Base-by-base conservation (phyloP, 805 yeast genomes). In the Pichia nakasei region DNA sequence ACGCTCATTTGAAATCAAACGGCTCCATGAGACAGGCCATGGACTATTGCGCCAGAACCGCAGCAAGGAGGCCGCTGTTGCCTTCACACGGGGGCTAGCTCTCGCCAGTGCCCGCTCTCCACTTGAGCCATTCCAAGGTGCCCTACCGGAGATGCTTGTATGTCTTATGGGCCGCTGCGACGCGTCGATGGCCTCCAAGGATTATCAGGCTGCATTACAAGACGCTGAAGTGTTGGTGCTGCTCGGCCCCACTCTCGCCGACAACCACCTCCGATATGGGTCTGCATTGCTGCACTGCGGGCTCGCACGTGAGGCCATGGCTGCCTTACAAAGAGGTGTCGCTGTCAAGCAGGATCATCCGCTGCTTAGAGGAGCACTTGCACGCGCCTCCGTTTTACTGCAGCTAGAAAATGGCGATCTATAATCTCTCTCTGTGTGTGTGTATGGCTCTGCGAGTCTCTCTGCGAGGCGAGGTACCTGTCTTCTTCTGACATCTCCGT, bases 101-200 rank as follows among this genome's bases (percentile, higher is more conserved):
- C 73, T 82, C 72, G 76, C 82, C 15, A 60, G 69, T 38, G 78
- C 82, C 52, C 72, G 93, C 61, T 74, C 81, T 35, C 80, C 81
- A 57, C 82, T 81, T 65, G 93, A 84, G 56, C 68, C 82, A 5
- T 84, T 84, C 59, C 87, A 78, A 48, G 71, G 82, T 15, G 82
- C 85, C 22, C 59, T 83, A 40, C 84, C 79, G 58, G 93, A 84
- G 58, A 61, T 82, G 40, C 70, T 76, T 36, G 71, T 79, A 52
- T 75, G 83, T 57, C 61, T 84, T 43, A 78, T 80, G 69, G 79
- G 84, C 41, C 70, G 89, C 49, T 74, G 85, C 22, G 94, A 84
- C 55, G 79, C 88, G 0, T 69, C 75, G 51, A 64, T 82, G 56
- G 68, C 78, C 58, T 63, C 69, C 42, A 70, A 74, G 35, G 68